These are phyloP conservation scores for Venturia effusa DNA, from an alignment of 2,329 filamentous ascomycete genomes.

Conservation along the genomic window DNA sequence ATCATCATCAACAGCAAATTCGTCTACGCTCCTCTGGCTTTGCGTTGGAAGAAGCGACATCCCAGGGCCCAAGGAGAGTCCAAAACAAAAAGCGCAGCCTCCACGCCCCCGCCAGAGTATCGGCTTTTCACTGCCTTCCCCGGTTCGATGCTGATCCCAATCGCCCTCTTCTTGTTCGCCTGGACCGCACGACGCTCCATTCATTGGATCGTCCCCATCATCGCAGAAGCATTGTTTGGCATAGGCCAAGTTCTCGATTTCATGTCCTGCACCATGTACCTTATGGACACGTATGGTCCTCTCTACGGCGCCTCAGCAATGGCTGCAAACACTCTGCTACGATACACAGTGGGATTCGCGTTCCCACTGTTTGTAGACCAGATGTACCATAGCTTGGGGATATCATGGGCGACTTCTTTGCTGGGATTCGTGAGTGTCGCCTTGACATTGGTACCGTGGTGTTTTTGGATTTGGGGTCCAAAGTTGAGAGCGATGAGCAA, in stretches of 20 bases:
- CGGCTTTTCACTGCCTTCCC: conserved; percentile 20
- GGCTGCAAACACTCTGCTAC: conserved; percentile 47
- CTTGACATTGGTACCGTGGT: conserved; percentile 26
- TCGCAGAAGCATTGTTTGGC: conserved; percentile 21
- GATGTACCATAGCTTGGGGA: conserved; percentile 24
- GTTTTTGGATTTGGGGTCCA: conserved; percentile 20
- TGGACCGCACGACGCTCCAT: conserved; percentile 25
- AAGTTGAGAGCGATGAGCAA: conserved; percentile 6
- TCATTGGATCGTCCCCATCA: conserved; percentile 28
- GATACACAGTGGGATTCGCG: conserved; percentile 44
- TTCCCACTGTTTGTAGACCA: conserved; percentile 53
- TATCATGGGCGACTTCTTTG: conserved; percentile 29
- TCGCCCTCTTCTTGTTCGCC: conserved; percentile 23
- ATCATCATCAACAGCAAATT: conserved; percentile 26
- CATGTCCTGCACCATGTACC: conserved; percentile 32
- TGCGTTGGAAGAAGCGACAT: conserved; percentile 6
- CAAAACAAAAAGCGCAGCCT: neutral
- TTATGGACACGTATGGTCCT: conserved; percentile 45
- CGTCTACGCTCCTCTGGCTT: conserved; percentile 18
- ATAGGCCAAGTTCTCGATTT: conserved; percentile 23
- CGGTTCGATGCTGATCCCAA: conserved; percentile 11
- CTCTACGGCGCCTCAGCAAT: conserved; percentile 46
- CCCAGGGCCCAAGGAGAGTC: neutral
- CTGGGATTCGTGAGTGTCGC: conserved; percentile 28
- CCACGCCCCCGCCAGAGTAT: conserved; percentile 20